Conservation (phyloP, 495 filamentous ascomycete genomes). For the Hypomontagnella monticulosa region DNA sequence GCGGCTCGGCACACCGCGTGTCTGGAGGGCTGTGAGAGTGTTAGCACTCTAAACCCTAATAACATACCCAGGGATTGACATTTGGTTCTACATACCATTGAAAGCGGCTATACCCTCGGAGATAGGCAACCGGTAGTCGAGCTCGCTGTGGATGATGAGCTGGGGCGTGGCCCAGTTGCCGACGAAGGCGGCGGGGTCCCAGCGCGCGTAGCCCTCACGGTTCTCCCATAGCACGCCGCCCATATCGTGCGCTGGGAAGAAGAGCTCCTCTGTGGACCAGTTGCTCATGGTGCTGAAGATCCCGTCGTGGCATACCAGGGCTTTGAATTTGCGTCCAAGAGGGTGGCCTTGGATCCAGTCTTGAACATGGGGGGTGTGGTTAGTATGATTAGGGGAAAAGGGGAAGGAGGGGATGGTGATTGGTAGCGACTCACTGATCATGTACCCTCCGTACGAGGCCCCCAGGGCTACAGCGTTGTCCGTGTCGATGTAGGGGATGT, state of each 20-base stretch:
- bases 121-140: constrained; percentile 90
- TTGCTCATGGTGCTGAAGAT: constrained; percentile 82
- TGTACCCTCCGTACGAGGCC: constrained; percentile 88
- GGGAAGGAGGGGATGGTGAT: neutral
- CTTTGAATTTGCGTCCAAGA: constrained; percentile 83
- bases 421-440: constrained; percentile 66
- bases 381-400: constrained; percentile 12
- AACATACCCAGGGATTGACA: neutral
- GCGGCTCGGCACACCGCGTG: constrained; percentile 72
- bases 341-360: constrained; percentile 77
- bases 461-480: constrained; percentile 80
- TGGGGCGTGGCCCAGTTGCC: constrained; percentile 84
- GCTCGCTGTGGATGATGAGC: constrained; percentile 88
- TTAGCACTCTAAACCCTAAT: constrained; percentile 4
- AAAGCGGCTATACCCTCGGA: constrained; percentile 86
- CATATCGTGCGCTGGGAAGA: constrained; percentile 87
- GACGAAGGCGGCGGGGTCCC: constrained; percentile 78
- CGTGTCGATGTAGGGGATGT: constrained; percentile 80
- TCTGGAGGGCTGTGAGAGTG: constrained; percentile 69
- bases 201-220: constrained; percentile 75
- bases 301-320: constrained; percentile 90
- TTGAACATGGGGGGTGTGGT: constrained; percentile 32
- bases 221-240: constrained; percentile 80
- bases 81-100: constrained; percentile 56
- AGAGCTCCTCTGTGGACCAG: constrained; percentile 84